A percentile compares a stretch with the other conserved stretches of the same genome.
phyloP scores from a whole-genome alignment of 2,329 filamentous ascomycete genomes.

The Alternaria postmessia region DNA sequence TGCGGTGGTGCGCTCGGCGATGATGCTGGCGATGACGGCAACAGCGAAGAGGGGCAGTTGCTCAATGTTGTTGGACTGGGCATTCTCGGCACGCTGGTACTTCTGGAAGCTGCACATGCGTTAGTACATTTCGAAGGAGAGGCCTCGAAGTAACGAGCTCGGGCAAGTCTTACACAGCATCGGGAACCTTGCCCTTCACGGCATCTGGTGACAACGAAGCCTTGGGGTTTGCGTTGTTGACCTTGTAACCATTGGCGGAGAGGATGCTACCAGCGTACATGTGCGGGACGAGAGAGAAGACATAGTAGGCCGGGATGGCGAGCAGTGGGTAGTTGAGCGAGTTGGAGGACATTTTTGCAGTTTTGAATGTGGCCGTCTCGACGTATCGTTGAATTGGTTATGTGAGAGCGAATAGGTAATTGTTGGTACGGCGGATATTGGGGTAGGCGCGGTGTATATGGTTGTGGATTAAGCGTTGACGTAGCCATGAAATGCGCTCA shows the following conservation, averaged over 20 bases:
- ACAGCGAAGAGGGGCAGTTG: slow-evolving; percentile 36
- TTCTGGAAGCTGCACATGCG: slow-evolving; percentile 25
- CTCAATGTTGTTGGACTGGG: slow-evolving; percentile 36
- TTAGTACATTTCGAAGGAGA: background rate
- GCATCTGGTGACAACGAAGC: slow-evolving; percentile 28
- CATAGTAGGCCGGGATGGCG: slow-evolving; percentile 38
- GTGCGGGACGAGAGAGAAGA: slow-evolving; percentile 35
- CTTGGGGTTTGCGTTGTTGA: slow-evolving; percentile 39
- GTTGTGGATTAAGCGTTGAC: background rate
- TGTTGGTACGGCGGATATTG: background rate
- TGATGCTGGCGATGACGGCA: slow-evolving; percentile 33
- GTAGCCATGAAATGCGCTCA: background rate
- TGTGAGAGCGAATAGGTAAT: background rate
- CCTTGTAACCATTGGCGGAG: slow-evolving; percentile 25
- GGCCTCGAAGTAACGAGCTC: background rate
- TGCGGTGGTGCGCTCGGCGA: slow-evolving; percentile 33
- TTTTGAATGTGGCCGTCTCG: background rate
- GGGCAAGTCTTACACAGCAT: slow-evolving; percentile 21
- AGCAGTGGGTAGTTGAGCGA: slow-evolving; percentile 37
- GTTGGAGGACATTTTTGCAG: slow-evolving; percentile 25
- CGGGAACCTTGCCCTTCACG: slow-evolving; percentile 38
- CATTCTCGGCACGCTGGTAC: slow-evolving; percentile 39
- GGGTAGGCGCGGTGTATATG: background rate
- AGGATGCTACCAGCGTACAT: slow-evolving; percentile 28
- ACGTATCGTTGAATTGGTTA: background rate